Percentiles rank a stretch among this genome's conserved stretches.
Conservation (phyloP, 2,329 filamentous ascomycete genomes). For the Ceratocystis cacaofunesta region DNA sequence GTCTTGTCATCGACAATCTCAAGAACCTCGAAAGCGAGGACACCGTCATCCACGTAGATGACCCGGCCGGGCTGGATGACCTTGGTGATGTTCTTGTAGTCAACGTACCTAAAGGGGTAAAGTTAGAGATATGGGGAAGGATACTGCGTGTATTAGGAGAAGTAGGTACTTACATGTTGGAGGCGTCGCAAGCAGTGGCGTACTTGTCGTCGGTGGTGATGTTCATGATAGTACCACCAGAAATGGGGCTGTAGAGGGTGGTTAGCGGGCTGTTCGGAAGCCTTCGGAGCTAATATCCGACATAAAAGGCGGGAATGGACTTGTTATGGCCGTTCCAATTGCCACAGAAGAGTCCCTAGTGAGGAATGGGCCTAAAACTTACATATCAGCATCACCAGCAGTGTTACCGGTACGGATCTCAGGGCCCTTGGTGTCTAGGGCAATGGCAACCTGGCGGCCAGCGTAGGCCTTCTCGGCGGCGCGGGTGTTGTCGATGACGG, state of each 20-base stretch:
- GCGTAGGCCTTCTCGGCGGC: conserved; percentile 62
- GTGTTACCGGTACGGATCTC: conserved; percentile 50
- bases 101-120: conserved; percentile 55
- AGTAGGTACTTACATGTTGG: conserved; percentile 65
- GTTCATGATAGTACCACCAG: conserved; percentile 72
- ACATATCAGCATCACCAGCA: conserved; percentile 72
- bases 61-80: conserved; percentile 81
- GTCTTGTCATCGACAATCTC: conserved; percentile 80
- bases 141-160: too few relatives aligned
- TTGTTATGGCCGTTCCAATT: not conserved
- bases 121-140: not conserved
- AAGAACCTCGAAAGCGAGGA: conserved; percentile 89
- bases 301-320: not conserved
- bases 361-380: not conserved
- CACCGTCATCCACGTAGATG: conserved; percentile 97
- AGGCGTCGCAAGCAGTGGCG: conserved; percentile 64
- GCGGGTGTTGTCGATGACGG: conserved; percentile 90
- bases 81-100: conserved; percentile 99
- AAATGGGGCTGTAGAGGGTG: conserved; percentile 43
- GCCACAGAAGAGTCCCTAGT: too few relatives aligned
- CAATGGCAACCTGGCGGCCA: conserved; percentile 87
- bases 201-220: conserved; percentile 95
- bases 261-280: not conserved
- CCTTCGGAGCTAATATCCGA: not conserved
- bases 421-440: conserved; percentile 59